A percentile compares a stretch with the other conserved stretches of the same genome.
These are phyloP conservation scores for Fusarium proliferatum DNA, from an alignment of 2,329 filamentous ascomycete species.

Conservation along the genomic window DNA sequence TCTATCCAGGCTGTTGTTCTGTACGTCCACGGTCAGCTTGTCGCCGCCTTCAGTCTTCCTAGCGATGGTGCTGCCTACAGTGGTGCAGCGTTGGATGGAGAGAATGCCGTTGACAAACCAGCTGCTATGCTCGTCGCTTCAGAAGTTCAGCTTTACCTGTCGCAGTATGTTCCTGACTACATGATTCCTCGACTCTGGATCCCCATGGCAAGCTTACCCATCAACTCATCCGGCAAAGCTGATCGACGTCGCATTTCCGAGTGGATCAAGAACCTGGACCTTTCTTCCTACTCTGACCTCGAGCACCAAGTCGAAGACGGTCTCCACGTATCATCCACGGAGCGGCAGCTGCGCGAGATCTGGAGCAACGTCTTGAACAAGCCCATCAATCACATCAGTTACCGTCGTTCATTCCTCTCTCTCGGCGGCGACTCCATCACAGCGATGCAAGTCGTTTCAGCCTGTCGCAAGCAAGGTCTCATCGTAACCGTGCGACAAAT, in stretches of 20 bases:
- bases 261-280: not conserved
- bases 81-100: not conserved
- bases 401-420: not conserved
- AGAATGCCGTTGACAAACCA: not conserved
- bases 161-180: not conserved
- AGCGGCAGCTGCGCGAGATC: not conserved
- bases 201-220: not conserved
- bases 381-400: not conserved
- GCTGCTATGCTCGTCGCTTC: not conserved
- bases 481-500: not conserved
- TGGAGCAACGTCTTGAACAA: not conserved
- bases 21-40: not conserved
- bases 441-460: slow-evolving; percentile 4
- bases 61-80: not conserved
- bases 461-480: not conserved
- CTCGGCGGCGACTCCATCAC: slow-evolving; percentile 6
- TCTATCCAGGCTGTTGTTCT: not conserved
- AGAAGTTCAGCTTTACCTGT: not conserved
- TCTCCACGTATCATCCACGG: not conserved
- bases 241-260: not conserved
- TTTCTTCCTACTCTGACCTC: not conserved
- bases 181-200: not conserved
- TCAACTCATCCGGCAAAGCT: not conserved
- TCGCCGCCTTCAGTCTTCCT: not conserved
- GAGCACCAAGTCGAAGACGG: not conserved